Evolutionary conservation across 2,329 filamentous ascomycete genomes (phyloP).

Genomic region (Paecilomyces niveus): DNA sequence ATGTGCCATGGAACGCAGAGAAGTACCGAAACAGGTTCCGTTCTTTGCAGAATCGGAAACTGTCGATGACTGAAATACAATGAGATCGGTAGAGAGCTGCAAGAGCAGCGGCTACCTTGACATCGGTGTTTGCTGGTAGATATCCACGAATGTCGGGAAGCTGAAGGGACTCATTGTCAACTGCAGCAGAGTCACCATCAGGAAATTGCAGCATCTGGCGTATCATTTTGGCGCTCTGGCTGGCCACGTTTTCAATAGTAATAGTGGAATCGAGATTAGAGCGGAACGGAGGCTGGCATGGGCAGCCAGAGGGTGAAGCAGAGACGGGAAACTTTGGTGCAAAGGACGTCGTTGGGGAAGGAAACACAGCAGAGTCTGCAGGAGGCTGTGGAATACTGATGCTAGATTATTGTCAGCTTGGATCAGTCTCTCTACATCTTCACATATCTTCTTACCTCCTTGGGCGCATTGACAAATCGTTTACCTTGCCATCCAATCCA

Average conservation of each 20-base stretch:
- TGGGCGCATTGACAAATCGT: constrained; percentile 18
- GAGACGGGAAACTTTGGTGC: constrained; percentile 22
- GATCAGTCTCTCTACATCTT: neutral
- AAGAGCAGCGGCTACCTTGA: constrained; percentile 77
- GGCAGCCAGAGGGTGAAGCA: constrained; percentile 15
- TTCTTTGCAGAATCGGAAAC: constrained; percentile 91
- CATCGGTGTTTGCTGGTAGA: constrained; percentile 72
- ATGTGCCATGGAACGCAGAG: constrained; percentile 88
- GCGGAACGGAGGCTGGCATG: constrained; percentile 21
- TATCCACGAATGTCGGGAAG: constrained; percentile 84
- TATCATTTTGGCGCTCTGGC: constrained; percentile 31
- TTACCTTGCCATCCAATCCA: constrained; percentile 15
- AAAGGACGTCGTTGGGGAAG: constrained; percentile 33
- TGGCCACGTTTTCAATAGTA: constrained; percentile 29
- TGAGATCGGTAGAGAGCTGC: constrained; percentile 87
- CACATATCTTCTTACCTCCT: constrained; percentile 18
- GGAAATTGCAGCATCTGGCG: constrained; percentile 34
- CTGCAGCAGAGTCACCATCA: constrained; percentile 23
- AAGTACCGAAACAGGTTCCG: constrained; percentile 95
- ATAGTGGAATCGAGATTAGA: constrained; percentile 23
- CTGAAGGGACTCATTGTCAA: constrained; percentile 63
- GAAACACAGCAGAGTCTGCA: constrained; percentile 31
- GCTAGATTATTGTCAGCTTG: constrained; percentile 9
- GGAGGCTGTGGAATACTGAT: constrained; percentile 26
- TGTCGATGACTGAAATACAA: constrained; percentile 91